Evolutionary conservation across 495 filamentous ascomycete genomes (phyloP).

Genomic region (Aspergillus nanangensis): DNA sequence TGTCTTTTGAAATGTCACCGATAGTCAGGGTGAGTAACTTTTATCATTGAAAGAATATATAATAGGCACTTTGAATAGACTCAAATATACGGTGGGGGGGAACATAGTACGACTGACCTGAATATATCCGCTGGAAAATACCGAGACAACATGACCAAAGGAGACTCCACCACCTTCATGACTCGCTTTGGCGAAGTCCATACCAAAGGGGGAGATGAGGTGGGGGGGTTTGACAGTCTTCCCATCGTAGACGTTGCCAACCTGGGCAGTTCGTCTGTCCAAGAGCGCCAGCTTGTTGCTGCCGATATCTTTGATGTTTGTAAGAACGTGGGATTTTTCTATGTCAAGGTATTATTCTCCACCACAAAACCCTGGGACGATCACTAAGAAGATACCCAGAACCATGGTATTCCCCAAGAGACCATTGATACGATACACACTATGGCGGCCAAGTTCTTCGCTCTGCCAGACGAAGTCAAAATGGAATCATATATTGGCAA

Average conservation of each 20-base stretch:
- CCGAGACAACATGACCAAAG: too few species aligned
- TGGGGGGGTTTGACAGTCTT: slow-evolving; percentile 4
- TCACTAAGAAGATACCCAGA: slow-evolving; percentile 12
- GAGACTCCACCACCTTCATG: neutral
- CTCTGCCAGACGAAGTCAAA: slow-evolving; percentile 44
- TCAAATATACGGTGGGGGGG: too few species aligned
- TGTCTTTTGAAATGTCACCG: too few species aligned
- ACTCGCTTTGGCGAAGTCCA: neutral
- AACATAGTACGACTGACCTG: too few species aligned
- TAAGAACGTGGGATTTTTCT: slow-evolving; percentile 53
- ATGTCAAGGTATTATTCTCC: slow-evolving; percentile 31
- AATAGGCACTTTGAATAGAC: too few species aligned
- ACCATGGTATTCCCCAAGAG: slow-evolving; percentile 34
- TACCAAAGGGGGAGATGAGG: neutral
- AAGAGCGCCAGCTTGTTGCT: slow-evolving; percentile 30
- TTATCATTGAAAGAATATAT: too few species aligned
- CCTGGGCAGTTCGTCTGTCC: slow-evolving; percentile 22
- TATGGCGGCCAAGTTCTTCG: slow-evolving; percentile 42
- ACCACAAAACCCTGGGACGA: neutral
- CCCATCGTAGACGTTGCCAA: slow-evolving; percentile 35
- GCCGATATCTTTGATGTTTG: slow-evolving; percentile 43
- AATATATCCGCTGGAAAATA: too few species aligned
- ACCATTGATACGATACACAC: slow-evolving; percentile 32
- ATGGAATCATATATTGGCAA: slow-evolving; percentile 35
- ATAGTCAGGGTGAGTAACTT: too few species aligned